Percentiles rank a stretch among this genome's conserved stretches.
phyloP scores from a whole-genome alignment of 169 alveolate species.

The Plasmodium blacklocki region DNA sequence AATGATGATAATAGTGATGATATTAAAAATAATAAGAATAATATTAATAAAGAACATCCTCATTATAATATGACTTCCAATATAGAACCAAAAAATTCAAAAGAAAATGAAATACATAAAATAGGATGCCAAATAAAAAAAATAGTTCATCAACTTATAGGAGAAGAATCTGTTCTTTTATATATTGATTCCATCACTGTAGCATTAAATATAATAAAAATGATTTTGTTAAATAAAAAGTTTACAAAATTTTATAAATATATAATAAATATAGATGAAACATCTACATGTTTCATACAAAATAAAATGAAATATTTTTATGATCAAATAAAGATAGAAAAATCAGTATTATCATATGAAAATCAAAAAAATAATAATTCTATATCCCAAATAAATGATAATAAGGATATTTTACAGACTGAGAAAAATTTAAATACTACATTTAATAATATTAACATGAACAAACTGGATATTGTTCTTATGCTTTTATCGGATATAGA shows the following conservation, averaged over 20 bases:
- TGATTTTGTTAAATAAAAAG: slow-evolving; percentile 61
- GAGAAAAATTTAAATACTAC: not conserved
- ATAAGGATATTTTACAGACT: not conserved
- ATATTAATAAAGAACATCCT: not conserved
- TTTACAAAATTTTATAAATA: slow-evolving; percentile 38
- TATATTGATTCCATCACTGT: slow-evolving; percentile 64
- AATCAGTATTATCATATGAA: slow-evolving; percentile 24
- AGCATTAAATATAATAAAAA: slow-evolving; percentile 58
- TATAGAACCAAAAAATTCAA: not conserved
- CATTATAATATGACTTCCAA: not conserved
- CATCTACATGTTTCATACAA: slow-evolving; percentile 59
- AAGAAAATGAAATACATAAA: slow-evolving; percentile 23
- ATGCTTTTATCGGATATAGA: slow-evolving; percentile 25
- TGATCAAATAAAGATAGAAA: slow-evolving; percentile 61
- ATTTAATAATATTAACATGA: not conserved
- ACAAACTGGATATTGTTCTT: slow-evolving; percentile 28
- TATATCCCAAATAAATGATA: not conserved
- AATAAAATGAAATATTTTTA: slow-evolving; percentile 60
- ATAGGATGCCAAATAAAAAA: slow-evolving; percentile 63
- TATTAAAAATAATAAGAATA: not conserved
- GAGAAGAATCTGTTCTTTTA: slow-evolving; percentile 68
- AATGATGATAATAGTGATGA: not conserved
- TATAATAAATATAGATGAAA: slow-evolving; percentile 34
- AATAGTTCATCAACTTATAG: slow-evolving; percentile 18
- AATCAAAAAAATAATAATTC: slow-evolving; percentile 3